Conservation (phyloP, 768 basidiomycete genomes). For the Pholiota conissans region DNA sequence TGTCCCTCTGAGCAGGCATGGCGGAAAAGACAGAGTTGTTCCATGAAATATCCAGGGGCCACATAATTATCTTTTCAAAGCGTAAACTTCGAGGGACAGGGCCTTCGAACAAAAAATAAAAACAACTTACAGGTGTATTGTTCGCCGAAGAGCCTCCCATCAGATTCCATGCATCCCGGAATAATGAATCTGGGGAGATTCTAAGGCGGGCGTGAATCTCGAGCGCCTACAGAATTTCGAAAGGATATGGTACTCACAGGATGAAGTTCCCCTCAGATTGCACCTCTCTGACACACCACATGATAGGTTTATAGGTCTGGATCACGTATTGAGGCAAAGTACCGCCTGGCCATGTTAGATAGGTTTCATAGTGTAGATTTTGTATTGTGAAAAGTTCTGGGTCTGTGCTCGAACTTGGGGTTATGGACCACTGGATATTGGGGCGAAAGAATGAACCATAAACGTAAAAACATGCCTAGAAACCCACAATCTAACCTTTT, state of each 20-base stretch:
- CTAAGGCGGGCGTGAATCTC: not conserved
- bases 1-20: not conserved
- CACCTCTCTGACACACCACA: not conserved
- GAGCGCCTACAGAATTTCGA: not conserved
- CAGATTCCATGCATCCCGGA: not conserved
- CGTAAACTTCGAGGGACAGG: no score
- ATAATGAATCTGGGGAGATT: not conserved
- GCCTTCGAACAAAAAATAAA: no score
- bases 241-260: not conserved
- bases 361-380: not conserved
- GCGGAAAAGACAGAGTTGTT: not conserved
- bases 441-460: not conserved
- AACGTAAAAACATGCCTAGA: no score
- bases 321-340: not conserved
- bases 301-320: not conserved
- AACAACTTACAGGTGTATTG: not conserved
- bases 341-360: not conserved
- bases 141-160: not conserved
- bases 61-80: not conserved
- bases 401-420: not conserved
- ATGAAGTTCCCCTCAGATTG: not conserved
- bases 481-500: not conserved
- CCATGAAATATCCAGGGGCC: not conserved
- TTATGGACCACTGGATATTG: not conserved
- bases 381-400: not conserved